These are phyloP conservation scores for Gnaphalium uliginosum DNA, from an alignment of 129 eudicot species.

Conservation along the genomic window DNA sequence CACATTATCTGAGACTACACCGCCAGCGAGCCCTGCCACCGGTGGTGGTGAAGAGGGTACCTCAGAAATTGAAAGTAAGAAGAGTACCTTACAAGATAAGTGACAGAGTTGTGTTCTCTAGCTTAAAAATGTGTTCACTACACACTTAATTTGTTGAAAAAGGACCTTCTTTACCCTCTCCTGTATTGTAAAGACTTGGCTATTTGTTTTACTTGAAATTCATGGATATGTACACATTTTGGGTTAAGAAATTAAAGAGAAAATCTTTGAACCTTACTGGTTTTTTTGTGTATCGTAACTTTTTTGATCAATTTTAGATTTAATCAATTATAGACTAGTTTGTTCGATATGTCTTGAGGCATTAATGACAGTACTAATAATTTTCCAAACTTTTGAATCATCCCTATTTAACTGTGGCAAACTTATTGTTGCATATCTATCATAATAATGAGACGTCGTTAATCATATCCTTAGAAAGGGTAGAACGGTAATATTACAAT, in stretches of 20 bases:
- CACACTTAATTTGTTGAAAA: conserved; percentile 14
- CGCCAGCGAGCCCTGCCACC: not conserved
- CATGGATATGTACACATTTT: conserved; percentile 25
- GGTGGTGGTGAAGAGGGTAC: conserved; percentile 11
- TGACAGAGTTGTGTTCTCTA: conserved; percentile 23
- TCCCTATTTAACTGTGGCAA: no score
- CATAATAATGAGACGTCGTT: no score
- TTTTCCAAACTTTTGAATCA: no score
- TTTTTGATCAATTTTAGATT: no score
- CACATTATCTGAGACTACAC: conserved; percentile 15
- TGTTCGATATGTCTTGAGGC: no score
- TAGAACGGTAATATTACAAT: no score
- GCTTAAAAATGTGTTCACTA: conserved; percentile 19
- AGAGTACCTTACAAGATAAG: conserved; percentile 22
- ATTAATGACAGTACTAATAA: no score
- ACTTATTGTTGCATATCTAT: no score
- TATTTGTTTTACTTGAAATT: conserved; percentile 30
- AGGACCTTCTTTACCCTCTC: not conserved
- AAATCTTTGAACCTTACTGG: no score
- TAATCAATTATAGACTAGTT: no score
- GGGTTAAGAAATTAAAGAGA: conserved; percentile 20
- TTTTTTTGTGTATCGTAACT: no score
- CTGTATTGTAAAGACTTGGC: conserved; percentile 38
- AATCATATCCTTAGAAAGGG: no score
- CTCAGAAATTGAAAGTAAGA: conserved; percentile 29